These are phyloP conservation scores for Sugiyamaella chiloensis DNA, from an alignment of 805 yeast genomes.

Conservation along the genomic window DNA sequence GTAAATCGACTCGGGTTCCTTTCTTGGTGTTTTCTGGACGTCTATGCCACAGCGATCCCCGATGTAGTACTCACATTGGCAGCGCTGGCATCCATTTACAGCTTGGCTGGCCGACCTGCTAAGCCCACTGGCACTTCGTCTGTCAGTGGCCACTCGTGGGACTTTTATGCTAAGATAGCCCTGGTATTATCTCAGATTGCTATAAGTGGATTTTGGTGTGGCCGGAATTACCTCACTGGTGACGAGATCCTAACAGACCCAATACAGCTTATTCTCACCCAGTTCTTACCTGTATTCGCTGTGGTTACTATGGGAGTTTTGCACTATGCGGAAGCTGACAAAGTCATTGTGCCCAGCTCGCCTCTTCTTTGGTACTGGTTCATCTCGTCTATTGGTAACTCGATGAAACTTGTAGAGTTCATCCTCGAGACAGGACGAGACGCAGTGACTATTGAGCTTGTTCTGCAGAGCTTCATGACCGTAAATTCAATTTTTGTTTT, in stretches of 20 bases:
- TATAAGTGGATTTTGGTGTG: neutral
- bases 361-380: slow-evolving; percentile 14
- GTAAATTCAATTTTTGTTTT: slow-evolving; percentile 2
- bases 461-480: neutral
- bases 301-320: neutral
- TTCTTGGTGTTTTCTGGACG: slow-evolving; percentile 16
- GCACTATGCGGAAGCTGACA: slow-evolving; percentile 10
- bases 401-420: neutral
- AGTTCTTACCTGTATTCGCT: neutral
- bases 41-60: slow-evolving; percentile 11
- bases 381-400: neutral
- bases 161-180: neutral
- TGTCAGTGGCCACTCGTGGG: slow-evolving; percentile 2
- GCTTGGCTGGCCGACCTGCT: neutral
- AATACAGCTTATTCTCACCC: neutral
- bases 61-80: slow-evolving; percentile 5
- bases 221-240: neutral
- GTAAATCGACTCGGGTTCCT: slow-evolving; percentile 8
- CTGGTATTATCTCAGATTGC: slow-evolving; percentile 1
- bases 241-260: neutral
- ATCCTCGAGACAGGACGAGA: neutral
- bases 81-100: neutral
- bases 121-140: slow-evolving; percentile 4
- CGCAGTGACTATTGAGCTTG: neutral
- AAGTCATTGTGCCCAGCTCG: slow-evolving; percentile 2